These are phyloP conservation scores for Pezicula neosporulosa DNA, from an alignment of 2,329 filamentous ascomycete species.

Conservation along the genomic window DNA sequence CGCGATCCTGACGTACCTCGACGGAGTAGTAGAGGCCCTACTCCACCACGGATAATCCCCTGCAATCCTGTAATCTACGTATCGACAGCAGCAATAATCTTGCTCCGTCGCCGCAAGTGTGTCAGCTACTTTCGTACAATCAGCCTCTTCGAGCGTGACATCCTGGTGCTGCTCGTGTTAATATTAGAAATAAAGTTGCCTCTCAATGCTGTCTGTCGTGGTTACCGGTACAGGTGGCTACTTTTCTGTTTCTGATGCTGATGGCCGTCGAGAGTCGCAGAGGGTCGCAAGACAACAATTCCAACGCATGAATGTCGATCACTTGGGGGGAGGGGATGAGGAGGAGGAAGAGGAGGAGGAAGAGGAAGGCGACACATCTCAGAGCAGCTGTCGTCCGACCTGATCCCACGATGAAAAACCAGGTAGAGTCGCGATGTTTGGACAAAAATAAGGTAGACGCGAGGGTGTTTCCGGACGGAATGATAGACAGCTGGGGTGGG, in stretches of 20 bases:
- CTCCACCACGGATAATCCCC: no score
- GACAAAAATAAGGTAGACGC: no score
- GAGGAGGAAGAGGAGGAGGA: no score
- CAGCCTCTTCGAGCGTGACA: not conserved
- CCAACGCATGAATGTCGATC: not conserved
- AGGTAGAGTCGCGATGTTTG: not conserved
- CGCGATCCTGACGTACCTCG: no score
- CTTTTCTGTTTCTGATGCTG: not conserved
- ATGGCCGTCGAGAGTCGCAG: no score
- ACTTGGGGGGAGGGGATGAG: no score
- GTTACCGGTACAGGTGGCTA: not conserved
- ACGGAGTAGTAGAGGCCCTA: no score
- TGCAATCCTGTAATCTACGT: no score
- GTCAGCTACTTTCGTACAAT: not conserved
- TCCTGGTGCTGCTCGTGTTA: conserved; percentile 1
- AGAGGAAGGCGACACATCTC: not conserved
- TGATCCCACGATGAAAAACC: not conserved
- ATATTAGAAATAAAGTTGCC: conserved; percentile 1
- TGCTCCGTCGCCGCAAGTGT: no score
- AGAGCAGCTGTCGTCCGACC: not conserved
- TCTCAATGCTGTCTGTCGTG: not conserved
- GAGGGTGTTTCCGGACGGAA: no score
- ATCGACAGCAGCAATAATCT: no score
- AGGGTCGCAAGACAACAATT: not conserved
- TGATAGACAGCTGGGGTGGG: no score